Base-by-base conservation (phyloP, 2,329 filamentous ascomycete species). In the Xylariaceae sp. region DNA sequence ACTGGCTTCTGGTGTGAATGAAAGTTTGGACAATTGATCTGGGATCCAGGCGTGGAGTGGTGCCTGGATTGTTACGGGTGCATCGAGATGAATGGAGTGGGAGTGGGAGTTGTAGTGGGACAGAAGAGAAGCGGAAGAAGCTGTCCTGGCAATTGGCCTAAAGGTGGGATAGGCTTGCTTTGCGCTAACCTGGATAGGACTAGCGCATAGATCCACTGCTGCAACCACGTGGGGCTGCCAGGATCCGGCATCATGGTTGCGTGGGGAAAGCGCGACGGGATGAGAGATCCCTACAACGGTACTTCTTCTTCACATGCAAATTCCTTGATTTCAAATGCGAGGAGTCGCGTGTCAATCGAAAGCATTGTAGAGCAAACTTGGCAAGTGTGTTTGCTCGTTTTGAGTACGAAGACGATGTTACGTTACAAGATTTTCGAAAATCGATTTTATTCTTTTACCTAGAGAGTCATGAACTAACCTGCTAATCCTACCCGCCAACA, bases 291-390 rank as follows among this genome's bases (percentile, higher is more conserved):
- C 23, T 30, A 17, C 17, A 39, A 6, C 44, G 23, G 5, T 11
- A 49, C 39, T 53, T 53, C 48, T 53, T 53, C 48, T 17, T 58
- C 56, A 58, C 56, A 55, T 58, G 56, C 51, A 44, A 54, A 15
- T 30, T 9, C 15, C 49, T n/a, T 18, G 18, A 4, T 30, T 53
- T 42, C 9, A 3, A 30, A 30, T 30, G 23, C 23, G 23, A 30
- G 23, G 23, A 30, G 23, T 30, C 23, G 23, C 23, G 23, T 30
- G 23, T 30, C 23, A 30, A 30, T 30, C 23, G 23, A 30, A 30
- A 30, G 2, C 23, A 30, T 4, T 30, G 23, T 5, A 30, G 23
- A 30, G 23, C 23, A 30, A 30, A 30, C 23, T 4, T 30, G 23
- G 23, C 23, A 30, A 30, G 23, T 30, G 23, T 30, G 23, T 30